A percentile compares a stretch with the other conserved stretches of the same genome.
These are phyloP conservation scores for Neolentinus lepideus DNA, from an alignment of 1,284 basidiomycete species.

Conservation along the genomic window DNA sequence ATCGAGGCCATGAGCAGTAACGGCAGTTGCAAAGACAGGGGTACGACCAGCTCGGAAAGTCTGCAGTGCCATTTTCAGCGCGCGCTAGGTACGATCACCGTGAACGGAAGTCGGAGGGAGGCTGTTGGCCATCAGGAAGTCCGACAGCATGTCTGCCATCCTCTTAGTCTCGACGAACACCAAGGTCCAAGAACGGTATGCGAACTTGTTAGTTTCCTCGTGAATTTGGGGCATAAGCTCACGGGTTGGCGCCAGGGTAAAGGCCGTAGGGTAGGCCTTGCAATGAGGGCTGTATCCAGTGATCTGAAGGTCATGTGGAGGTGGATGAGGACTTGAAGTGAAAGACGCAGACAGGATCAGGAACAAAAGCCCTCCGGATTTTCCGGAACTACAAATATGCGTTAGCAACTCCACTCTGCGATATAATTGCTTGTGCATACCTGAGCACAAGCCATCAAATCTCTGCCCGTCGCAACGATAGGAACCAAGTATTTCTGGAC, in stretches of 20 bases:
- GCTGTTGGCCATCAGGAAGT: slow-evolving; percentile 85
- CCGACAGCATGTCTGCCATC: slow-evolving; percentile 98
- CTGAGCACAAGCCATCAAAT: slow-evolving; percentile 99
- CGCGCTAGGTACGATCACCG: slow-evolving; percentile 95
- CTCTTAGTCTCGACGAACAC: slow-evolving; percentile 99
- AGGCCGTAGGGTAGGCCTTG: slow-evolving; percentile 93
- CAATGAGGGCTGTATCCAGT: slow-evolving; percentile 61
- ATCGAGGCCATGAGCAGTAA: slow-evolving; percentile 98
- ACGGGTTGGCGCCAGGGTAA: slow-evolving; percentile 96
- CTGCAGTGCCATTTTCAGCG: slow-evolving; percentile 92
- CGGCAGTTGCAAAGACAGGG: slow-evolving; percentile 95
- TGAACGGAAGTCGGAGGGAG: slow-evolving; percentile 96
- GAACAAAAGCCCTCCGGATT: slow-evolving; percentile 99
- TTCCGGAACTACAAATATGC: slow-evolving; percentile 71
- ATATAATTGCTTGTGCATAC: no score
- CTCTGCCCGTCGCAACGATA: slow-evolving; percentile 87
- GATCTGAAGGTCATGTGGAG: slow-evolving; percentile 46
- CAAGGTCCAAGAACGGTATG: slow-evolving; percentile 96
- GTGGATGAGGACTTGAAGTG: slow-evolving; percentile 70
- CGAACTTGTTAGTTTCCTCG: slow-evolving; percentile 98
- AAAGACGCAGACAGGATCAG: slow-evolving; percentile 97
- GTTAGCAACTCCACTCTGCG: no score
- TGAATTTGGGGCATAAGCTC: slow-evolving; percentile 99
- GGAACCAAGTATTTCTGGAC: slow-evolving; percentile 99
- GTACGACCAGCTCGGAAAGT: slow-evolving; percentile 95